Conservation (phyloP, 805 yeast species). For the Kuraishia floccosa region DNA sequence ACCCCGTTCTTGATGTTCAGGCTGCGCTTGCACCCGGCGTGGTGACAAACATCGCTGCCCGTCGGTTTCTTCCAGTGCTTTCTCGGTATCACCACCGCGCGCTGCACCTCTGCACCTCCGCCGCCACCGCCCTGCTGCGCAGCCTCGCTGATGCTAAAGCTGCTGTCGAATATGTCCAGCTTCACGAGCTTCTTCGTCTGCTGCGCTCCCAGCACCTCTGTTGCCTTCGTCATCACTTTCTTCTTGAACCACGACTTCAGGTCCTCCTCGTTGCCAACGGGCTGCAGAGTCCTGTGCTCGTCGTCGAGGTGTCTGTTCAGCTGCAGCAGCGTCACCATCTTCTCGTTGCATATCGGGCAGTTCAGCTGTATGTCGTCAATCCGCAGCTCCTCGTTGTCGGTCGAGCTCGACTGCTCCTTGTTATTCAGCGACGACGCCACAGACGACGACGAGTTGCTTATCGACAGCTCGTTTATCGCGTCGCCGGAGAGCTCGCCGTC, state of each 20-base stretch:
- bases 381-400: neutral
- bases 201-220: slow-evolving; percentile 16
- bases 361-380: slow-evolving; percentile 2
- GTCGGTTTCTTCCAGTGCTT: slow-evolving; percentile 49
- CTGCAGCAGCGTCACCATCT: slow-evolving; percentile 40
- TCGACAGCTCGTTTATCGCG: neutral
- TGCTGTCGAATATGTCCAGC: slow-evolving; percentile 36
- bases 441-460: slow-evolving; percentile 1
- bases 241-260: slow-evolving; percentile 31
- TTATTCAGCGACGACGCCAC: slow-evolving; percentile 1
- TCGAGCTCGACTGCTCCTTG: neutral
- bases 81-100: slow-evolving; percentile 15
- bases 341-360: slow-evolving; percentile 70
- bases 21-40: slow-evolving; percentile 24
- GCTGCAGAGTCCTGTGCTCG: slow-evolving; percentile 32
- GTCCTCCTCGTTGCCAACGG: slow-evolving; percentile 19
- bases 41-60: slow-evolving; percentile 29
- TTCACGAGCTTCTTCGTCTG: slow-evolving; percentile 26
- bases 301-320: slow-evolving; percentile 67
- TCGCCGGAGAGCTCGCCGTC: neutral
- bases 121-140: neutral
- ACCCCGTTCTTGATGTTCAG: slow-evolving; percentile 43
- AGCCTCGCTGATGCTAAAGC: slow-evolving; percentile 8
- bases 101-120: neutral
- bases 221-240: slow-evolving; percentile 23